Conservation (phyloP, 2,329 filamentous ascomycete species). For the Verticillium albo-atrum region DNA sequence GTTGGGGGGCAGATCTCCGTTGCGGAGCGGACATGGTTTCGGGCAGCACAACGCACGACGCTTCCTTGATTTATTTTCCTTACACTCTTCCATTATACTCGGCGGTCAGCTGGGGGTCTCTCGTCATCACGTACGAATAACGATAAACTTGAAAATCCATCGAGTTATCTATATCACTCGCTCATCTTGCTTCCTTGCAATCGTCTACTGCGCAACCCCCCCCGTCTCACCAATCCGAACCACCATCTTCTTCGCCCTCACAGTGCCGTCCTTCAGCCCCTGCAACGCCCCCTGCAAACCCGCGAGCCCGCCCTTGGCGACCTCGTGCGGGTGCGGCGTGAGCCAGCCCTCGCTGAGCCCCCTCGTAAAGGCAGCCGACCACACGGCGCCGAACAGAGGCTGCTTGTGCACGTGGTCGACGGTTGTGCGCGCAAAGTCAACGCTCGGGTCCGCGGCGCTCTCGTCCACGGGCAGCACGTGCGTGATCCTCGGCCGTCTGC, state of each 20-base stretch:
- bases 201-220: not conserved
- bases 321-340: constrained; percentile 12
- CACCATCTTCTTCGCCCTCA: constrained; percentile 14
- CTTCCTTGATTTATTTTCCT: no score
- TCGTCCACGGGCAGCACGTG: constrained; percentile 10
- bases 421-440: constrained; percentile 5
- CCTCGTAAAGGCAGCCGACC: constrained; percentile 7
- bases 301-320: constrained; percentile 7
- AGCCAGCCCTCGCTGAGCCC: constrained; percentile 13
- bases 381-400: constrained; percentile 9
- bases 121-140: no score
- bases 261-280: constrained; percentile 7
- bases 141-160: no score
- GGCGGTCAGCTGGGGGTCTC: no score
- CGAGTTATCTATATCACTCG: no score
- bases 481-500: constrained; percentile 10
- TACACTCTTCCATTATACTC: no score
- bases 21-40: no score
- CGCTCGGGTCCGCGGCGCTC: constrained; percentile 5
- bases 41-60: no score
- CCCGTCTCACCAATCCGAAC: constrained; percentile 8
- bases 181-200: not conserved
- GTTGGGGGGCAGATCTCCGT: not conserved
- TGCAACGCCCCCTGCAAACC: constrained; percentile 8
- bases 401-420: constrained; percentile 12